Percentiles rank a stretch among this genome's conserved stretches.
Conservation (phyloP, 129 eudicot species). For the Logfia minima region DNA sequence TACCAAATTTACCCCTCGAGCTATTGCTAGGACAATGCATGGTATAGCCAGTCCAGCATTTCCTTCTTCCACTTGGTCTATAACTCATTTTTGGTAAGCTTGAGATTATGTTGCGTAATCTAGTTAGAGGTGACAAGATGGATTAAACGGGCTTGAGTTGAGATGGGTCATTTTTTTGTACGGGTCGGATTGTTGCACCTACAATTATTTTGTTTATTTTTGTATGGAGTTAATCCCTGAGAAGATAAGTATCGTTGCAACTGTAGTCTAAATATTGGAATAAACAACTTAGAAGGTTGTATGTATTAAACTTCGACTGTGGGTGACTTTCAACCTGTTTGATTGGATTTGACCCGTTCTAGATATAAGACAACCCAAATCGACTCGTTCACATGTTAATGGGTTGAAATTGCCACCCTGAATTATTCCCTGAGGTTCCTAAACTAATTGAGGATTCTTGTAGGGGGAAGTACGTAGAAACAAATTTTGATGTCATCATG, state of each 20-base stretch:
- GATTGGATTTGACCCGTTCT: neutral
- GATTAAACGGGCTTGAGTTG: neutral
- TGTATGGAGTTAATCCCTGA: neutral
- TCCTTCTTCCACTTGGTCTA: conserved; percentile 89
- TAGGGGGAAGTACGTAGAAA: conserved; percentile 87
- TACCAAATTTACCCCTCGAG: conserved; percentile 84
- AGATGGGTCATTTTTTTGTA: neutral
- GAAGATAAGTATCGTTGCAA: neutral
- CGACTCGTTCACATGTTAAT: neutral
- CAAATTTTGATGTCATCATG: conserved; percentile 71
- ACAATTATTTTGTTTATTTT: neutral
- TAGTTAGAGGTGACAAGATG: neutral
- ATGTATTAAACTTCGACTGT: neutral
- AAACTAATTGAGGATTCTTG: conserved; percentile 26
- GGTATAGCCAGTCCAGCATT: conserved; percentile 88
- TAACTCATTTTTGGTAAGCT: conserved; percentile 90
- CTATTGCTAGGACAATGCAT: conserved; percentile 96
- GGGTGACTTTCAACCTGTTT: neutral
- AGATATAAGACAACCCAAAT: too few species aligned
- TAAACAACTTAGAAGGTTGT: neutral
- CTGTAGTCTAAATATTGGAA: neutral
- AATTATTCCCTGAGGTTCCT: neutral
- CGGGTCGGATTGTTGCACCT: neutral
- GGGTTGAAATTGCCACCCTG: neutral
- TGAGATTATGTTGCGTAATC: neutral